Conservation (phyloP, 2,329 filamentous ascomycete species). For the Fusarium guadeloupense region DNA sequence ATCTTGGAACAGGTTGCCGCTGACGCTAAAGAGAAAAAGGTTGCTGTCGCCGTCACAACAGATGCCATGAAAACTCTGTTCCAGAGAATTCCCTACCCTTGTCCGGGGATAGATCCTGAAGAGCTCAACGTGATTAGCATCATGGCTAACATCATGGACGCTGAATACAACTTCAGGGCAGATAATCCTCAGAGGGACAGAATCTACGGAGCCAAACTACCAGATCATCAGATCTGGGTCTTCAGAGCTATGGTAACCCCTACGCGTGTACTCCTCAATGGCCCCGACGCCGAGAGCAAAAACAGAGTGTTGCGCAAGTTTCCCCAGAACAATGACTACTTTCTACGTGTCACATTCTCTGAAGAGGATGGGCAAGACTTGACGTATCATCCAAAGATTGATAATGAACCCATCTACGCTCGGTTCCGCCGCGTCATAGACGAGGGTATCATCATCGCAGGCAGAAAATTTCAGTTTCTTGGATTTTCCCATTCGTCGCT, state of each 20-base stretch:
- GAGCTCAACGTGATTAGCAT: constrained; percentile 54
- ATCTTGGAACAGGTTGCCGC: constrained; percentile 50
- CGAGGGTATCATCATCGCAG: constrained; percentile 70
- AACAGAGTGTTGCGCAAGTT: constrained; percentile 78
- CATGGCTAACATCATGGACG: constrained; percentile 49
- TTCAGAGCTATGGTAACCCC: constrained; percentile 69
- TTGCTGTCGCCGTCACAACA: constrained; percentile 56
- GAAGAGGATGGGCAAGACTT: constrained; percentile 77
- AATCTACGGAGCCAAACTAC: constrained; percentile 41
- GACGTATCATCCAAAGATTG: constrained; percentile 61
- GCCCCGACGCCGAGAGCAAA: constrained; percentile 72
- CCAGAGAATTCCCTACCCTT: constrained; percentile 62
- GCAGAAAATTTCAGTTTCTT: constrained; percentile 70
- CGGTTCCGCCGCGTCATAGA: constrained; percentile 70
- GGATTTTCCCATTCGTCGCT: constrained; percentile 85
- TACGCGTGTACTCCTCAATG: constrained; percentile 63
- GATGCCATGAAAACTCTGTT: constrained; percentile 64
- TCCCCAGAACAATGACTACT: constrained; percentile 65
- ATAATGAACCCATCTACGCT: constrained; percentile 59
- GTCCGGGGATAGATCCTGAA: constrained; percentile 57
- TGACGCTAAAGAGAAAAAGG: constrained; percentile 37
- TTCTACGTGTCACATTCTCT: constrained; percentile 75
- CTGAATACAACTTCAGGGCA: constrained; percentile 51
- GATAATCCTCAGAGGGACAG: constrained; percentile 38
- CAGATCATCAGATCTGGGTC: constrained; percentile 58